These are phyloP conservation scores for Leptographium flavum DNA, from an alignment of 2,329 filamentous ascomycete genomes.

Conservation along the genomic window DNA sequence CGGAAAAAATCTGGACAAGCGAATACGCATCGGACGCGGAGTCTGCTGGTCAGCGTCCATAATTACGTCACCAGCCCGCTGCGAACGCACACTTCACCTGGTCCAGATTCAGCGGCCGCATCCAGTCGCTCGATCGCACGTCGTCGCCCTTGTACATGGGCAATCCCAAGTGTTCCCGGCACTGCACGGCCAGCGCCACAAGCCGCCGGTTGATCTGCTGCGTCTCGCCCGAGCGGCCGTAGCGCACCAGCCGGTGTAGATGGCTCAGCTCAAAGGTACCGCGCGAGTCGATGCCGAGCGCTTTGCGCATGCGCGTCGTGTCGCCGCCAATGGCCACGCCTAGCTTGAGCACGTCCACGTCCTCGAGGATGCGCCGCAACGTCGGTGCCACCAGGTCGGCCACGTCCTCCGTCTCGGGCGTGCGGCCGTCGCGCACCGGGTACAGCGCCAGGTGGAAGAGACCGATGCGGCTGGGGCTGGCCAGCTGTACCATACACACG, in stretches of 20 bases:
- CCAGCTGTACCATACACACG: constrained; percentile 71
- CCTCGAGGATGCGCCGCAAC: constrained; percentile 59
- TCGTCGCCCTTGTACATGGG: constrained; percentile 59
- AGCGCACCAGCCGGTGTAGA: constrained; percentile 63
- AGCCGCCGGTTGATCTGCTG: constrained; percentile 49
- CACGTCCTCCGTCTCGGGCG: not conserved
- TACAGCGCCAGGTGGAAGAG: constrained; percentile 70
- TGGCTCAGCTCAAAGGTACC: constrained; percentile 74
- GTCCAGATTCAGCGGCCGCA: constrained; percentile 38
- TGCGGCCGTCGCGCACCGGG: constrained; percentile 20
- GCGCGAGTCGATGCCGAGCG: constrained; percentile 46
- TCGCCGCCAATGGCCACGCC: constrained; percentile 67
- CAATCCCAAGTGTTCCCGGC: constrained; percentile 54
- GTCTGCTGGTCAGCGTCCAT: constrained; percentile 33
- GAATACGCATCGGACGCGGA: constrained; percentile 77
- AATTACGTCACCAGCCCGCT: no score
- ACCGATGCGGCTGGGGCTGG: constrained; percentile 59
- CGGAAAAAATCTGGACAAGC: constrained; percentile 56
- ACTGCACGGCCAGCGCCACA: constrained; percentile 54
- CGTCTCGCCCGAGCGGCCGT: constrained; percentile 34
- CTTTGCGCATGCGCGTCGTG: constrained; percentile 51
- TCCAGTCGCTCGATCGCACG: constrained; percentile 68
- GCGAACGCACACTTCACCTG: constrained; percentile 55
- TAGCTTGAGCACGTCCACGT: constrained; percentile 52
- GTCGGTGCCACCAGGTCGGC: constrained; percentile 52